phyloP scores from a whole-genome alignment of 768 basidiomycete species.

The Termitomyces sp. region DNA sequence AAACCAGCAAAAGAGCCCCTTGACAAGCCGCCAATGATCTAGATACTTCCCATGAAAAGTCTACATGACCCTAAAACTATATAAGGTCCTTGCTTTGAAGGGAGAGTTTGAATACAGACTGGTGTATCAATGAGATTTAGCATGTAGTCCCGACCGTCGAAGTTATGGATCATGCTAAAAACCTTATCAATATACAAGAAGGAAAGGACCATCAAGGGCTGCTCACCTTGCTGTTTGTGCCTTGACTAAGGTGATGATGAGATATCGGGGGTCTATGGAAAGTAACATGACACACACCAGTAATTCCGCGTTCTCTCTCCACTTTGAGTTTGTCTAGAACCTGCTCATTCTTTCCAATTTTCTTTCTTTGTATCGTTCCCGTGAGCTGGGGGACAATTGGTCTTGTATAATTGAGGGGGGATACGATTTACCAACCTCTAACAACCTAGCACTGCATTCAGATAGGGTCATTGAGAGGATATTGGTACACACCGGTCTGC shows the following conservation, averaged over 20 bases:
- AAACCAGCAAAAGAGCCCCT: conserved; percentile 69
- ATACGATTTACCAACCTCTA: conserved; percentile 52
- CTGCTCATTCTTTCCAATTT: conserved; percentile 70
- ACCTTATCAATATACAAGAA: conserved; percentile 4
- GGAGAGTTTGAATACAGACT: conserved; percentile 31
- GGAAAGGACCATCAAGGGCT: neutral
- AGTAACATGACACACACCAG: conserved; percentile 43
- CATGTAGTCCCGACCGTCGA: conserved; percentile 55
- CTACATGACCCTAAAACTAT: conserved; percentile 77
- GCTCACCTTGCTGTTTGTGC: conserved; percentile 87
- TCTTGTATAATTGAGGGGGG: neutral
- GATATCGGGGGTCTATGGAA: neutral
- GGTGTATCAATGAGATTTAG: conserved; percentile 97
- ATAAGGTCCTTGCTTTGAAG: neutral
- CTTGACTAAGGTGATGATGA: conserved; percentile 55
- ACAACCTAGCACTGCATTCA: conserved; percentile 38
- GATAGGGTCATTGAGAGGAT: conserved; percentile 1
- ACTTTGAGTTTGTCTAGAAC: conserved; percentile 94
- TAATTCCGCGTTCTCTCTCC: conserved; percentile 94
- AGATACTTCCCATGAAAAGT: conserved; percentile 96
- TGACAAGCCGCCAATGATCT: conserved; percentile 91
- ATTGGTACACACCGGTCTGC: conserved; percentile 64
- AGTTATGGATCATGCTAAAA: conserved; percentile 71
- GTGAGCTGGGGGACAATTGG: conserved; percentile 57
- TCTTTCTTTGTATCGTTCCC: conserved; percentile 71